Base-by-base conservation (phyloP, 2,329 filamentous ascomycete genomes). In the Cladobotryum protrusum region DNA sequence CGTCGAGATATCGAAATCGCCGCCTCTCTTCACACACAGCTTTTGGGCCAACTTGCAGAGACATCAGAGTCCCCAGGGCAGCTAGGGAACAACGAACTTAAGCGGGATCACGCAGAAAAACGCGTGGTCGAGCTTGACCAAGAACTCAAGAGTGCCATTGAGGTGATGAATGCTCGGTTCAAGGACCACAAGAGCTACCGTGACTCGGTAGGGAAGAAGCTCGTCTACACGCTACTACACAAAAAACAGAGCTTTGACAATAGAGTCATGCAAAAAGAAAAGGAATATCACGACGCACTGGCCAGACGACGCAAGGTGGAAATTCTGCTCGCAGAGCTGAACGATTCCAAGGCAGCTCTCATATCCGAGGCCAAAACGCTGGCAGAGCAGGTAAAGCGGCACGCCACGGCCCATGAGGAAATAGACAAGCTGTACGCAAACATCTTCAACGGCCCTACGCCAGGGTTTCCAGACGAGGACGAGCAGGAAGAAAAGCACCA, bases 1-100 rank as follows among this genome's bases (percentile, higher is more conserved):
- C 48, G 48, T 32, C 43, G 58, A 61, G 20, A 58, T 66, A 1
- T 74, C 73, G 46, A 48, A 29, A 29, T 14, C 5, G 34, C 51
- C 12, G 51, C 48, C 17, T 47, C 48, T 15, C 44, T 32, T 24
- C 46, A 50, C 18, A 36, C 48, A 5, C 44, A 52, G 14, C 50
- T 52, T 15, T 42, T 52, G 17, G 36, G 40, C 37, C 40, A 52
- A 37, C 50, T 52, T 12, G 47, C 24, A 9, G 41, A 34, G 12
- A 52, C 50, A 2, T 32, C 47, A 2, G 18, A 49, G n/a, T 42
- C 47, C 29, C 50, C 50, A 11, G 47, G 47, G 3, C 36, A 33
- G 9, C 35, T 45, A 7, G 24, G 20, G 8, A 45, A 52, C 35
- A 52, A 50, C 37, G 45, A 52, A 19, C 8, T 49, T 6, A 49